Evolutionary conservation across 768 basidiomycete genomes (phyloP).

Genomic region (Porphyrellus cyaneotinctus): DNA sequence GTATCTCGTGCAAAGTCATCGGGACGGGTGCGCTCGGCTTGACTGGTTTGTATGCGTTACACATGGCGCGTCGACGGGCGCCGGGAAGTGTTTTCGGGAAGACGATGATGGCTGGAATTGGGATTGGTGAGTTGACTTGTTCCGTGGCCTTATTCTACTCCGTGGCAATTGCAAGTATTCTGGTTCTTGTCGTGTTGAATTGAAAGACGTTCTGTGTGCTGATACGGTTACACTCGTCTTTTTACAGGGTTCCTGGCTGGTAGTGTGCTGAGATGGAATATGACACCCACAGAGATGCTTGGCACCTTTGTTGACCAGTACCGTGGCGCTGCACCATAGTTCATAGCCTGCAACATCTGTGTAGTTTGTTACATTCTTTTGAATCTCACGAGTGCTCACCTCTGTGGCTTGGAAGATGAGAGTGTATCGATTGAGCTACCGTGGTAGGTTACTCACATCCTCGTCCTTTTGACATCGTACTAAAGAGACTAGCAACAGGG

Average conservation of each 20-base stretch:
- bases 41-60: conserved; percentile 64
- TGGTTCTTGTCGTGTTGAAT: not conserved
- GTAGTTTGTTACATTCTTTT: conserved; percentile 1
- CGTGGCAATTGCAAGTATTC: not conserved
- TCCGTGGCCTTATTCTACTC: not conserved
- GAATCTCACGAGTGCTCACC: not conserved
- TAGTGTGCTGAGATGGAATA: conserved; percentile 29
- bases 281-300: conserved; percentile 25
- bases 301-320: conserved; percentile 12
- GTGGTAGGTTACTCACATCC: not conserved
- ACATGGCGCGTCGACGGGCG: conserved; percentile 56
- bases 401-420: not conserved
- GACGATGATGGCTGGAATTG: conserved; percentile 56
- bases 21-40: conserved; percentile 61
- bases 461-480: not conserved
- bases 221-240: not conserved
- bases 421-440: too few relatives aligned
- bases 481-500: too few relatives aligned
- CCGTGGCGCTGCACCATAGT: conserved; percentile 8
- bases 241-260: conserved; percentile 27
- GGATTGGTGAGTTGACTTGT: conserved; percentile 51
- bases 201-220: not conserved
- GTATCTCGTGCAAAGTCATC: conserved; percentile 65
- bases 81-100: conserved; percentile 62
- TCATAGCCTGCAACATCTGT: not conserved